Evolutionary conservation across 2,329 filamentous ascomycete species (phyloP), one percentile per base, ranked within the genome.

Genomic region (Aspergillus clavatus): DNA sequence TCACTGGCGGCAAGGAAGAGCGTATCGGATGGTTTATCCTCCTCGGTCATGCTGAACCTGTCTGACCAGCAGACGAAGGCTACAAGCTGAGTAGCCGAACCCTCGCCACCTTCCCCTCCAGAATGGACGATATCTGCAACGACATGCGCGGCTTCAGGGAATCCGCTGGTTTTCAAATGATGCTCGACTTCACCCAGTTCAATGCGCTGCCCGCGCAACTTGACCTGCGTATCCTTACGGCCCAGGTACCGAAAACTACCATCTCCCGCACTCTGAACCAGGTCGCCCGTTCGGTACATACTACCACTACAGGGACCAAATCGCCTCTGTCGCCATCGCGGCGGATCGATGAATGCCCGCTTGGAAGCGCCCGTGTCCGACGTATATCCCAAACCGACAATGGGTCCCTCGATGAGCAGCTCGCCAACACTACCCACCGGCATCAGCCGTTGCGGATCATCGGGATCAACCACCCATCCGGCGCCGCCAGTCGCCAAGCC

Each of bases 341-440:
- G 58, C 35, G 51, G 42, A 7, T 58, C 43, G 36, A 58, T 53
- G 23, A 59, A 60, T 0, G 50, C 39, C 12, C 21, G 11, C 18
- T 11, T n/a, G 11, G 48, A 58, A 44, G 45, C 51, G n/a, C 31
- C 50, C 21, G 29, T 31, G 19, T 56, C 47, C 12, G 54, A 43
- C 23, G 69, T 40, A 46, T 73, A 72, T 1, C 68, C 70, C 16
- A 53, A 53, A 3, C 56, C 68, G 1, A 72, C 54, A 7, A 62
- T 60, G 0, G 68, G 67, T 0, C 69, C 69, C 44, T 69, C 63
- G 5, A 74, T 46, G 2, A 70, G 46, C 21, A 73, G 38, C 44
- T 74, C 72, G 5, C 72, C 71, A 3, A 67, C 56, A 4, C 56
- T 56, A 5, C 71, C 72, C 4, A 71, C 50, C 2, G 69, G 61